Conservation (phyloP, 2,329 filamentous ascomycete species). For the Epichloe sibirici region DNA sequence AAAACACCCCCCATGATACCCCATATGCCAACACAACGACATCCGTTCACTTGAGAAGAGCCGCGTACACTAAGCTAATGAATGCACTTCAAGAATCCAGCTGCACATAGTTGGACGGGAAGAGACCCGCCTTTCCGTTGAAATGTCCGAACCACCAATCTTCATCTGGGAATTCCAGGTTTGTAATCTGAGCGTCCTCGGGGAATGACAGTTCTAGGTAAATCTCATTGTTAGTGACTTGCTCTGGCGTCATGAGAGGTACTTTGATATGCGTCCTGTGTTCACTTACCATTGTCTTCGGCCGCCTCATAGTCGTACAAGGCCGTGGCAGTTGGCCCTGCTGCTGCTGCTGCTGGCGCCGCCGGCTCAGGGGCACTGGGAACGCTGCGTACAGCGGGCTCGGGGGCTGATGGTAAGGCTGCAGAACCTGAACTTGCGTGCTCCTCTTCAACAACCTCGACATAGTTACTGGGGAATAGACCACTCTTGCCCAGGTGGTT, state of each 20-base stretch:
- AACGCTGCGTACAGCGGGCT: conserved; percentile 6
- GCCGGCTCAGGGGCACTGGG: conserved; percentile 20
- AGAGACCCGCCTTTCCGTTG: conserved; percentile 68
- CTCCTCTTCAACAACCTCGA: conserved; percentile 65
- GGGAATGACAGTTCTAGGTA: conserved; percentile 61
- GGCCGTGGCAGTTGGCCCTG: conserved; percentile 63
- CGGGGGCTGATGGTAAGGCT: conserved; percentile 22
- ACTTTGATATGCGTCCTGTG: not conserved
- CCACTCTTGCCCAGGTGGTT: conserved; percentile 76
- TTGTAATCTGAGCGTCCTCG: conserved; percentile 70
- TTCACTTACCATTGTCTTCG: conserved; percentile 66
- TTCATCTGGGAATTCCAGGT: conserved; percentile 90
- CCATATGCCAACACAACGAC: too few relatives aligned
- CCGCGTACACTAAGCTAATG: not conserved
- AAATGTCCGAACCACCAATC: conserved; percentile 97
- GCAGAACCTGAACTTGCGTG: conserved; percentile 17
- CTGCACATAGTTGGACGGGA: conserved; percentile 63
- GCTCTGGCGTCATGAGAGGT: not conserved
- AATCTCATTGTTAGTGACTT: not conserved
- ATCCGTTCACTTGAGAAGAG: too few relatives aligned
- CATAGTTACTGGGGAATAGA: conserved; percentile 94
- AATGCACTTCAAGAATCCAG: conserved; percentile 26
- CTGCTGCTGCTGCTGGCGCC: conserved; percentile 23
- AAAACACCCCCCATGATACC: too few relatives aligned
- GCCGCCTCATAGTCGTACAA: conserved; percentile 95